Evolutionary conservation across 371 early-diverging fungal genomes (phyloP).

Genomic region (Quaeritorhiza haematococci): DNA sequence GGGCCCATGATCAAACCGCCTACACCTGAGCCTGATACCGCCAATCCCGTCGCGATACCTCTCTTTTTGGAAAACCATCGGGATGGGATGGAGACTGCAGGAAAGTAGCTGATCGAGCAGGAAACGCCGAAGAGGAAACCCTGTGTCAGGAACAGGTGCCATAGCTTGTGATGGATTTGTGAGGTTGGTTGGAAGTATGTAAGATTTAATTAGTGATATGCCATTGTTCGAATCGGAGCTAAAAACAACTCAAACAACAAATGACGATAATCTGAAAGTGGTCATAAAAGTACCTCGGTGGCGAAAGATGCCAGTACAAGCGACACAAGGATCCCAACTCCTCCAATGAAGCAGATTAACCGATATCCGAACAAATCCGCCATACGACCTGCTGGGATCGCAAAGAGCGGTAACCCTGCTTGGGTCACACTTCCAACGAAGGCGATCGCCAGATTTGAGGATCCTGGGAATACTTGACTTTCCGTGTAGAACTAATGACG

Average conservation of each 20-base stretch:
- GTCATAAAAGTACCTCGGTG: constrained; percentile 3
- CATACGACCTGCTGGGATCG: constrained; percentile 18
- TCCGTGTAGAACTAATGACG: constrained; percentile 8
- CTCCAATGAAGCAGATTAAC: constrained; percentile 5
- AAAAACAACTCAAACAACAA: neutral
- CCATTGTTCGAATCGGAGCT: neutral
- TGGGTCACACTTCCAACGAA: constrained; percentile 17
- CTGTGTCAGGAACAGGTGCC: constrained; percentile 24
- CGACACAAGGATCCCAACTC: neutral
- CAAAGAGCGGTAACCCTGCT: constrained; percentile 15
- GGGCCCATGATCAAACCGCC: constrained; percentile 72
- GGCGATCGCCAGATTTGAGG: constrained; percentile 7
- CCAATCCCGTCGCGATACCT: constrained; percentile 74
- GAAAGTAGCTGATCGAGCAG: constrained; percentile 61
- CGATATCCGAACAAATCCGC: constrained; percentile 11
- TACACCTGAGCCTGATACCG: constrained; percentile 67
- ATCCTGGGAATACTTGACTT: neutral
- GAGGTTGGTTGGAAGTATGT: neutral
- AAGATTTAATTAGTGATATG: neutral
- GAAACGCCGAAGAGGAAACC: constrained; percentile 42
- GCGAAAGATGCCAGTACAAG: constrained; percentile 18
- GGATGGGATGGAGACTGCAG: constrained; percentile 59
- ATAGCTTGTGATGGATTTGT: no score
- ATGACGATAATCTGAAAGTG: neutral
- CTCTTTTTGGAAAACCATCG: constrained; percentile 70